phyloP scores from a whole-genome alignment of 2,329 filamentous ascomycete species.

The Apiospora malaysiana region DNA sequence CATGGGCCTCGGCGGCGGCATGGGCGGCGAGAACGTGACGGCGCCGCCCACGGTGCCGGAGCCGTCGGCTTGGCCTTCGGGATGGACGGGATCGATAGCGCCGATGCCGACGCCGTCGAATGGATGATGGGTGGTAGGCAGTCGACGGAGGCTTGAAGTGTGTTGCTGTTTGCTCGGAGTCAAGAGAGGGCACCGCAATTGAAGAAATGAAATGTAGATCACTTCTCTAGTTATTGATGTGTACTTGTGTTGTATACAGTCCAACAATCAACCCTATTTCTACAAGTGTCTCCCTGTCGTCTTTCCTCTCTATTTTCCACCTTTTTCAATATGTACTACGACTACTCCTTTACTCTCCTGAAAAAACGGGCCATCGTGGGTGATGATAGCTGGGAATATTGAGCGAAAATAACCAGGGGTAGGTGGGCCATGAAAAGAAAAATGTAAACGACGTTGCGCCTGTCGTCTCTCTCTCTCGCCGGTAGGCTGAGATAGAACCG shows the following conservation, averaged over 20 bases:
- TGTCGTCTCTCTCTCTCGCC: not conserved
- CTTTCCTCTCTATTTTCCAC: not conserved
- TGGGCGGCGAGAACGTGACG: not conserved
- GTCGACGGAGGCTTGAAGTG: too few relatives aligned
- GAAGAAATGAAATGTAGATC: slow-evolving; percentile 1
- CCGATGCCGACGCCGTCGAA: not conserved
- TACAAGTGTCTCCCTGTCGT: not conserved
- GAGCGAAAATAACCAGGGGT: slow-evolving; percentile 16
- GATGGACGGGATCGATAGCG: not conserved
- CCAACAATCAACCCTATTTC: slow-evolving; percentile 5
- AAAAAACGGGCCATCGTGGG: slow-evolving; percentile 1
- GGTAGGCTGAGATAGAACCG: not conserved
- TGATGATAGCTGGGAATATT: slow-evolving; percentile 18
- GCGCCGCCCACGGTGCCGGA: not conserved
- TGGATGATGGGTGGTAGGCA: not conserved
- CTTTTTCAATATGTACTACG: slow-evolving; percentile 3
- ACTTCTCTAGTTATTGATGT: slow-evolving; percentile 17
- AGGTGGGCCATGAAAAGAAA: not conserved
- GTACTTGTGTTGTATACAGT: slow-evolving; percentile 9
- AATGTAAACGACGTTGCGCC: not conserved
- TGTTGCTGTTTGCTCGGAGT: too few relatives aligned
- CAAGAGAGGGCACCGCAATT: too few relatives aligned
- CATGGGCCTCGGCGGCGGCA: not conserved
- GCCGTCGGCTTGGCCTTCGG: not conserved
- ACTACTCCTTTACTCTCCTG: not conserved